Conservation (phyloP, 495 filamentous ascomycete genomes). For the Aspergillus coremiiformis region DNA sequence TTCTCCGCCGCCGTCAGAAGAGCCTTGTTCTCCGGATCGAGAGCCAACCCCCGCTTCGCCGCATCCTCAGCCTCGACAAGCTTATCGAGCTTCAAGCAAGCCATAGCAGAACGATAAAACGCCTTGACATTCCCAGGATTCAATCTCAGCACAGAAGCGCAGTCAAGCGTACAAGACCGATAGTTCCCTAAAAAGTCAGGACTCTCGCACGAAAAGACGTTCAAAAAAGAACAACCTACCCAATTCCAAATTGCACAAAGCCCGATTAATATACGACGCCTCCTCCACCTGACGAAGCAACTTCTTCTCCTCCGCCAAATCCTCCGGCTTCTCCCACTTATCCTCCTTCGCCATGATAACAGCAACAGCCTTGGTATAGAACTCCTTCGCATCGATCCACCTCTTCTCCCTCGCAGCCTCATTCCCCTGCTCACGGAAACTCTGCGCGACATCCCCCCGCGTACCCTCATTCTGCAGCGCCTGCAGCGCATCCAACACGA, state of each 20-base stretch:
- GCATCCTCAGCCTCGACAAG: conserved; percentile 70
- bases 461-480: conserved; percentile 92
- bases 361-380: conserved; percentile 75
- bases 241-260: conserved; percentile 74
- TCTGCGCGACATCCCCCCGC: conserved; percentile 64
- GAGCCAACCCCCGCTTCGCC: conserved; percentile 56
- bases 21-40: conserved; percentile 58
- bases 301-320: conserved; percentile 46
- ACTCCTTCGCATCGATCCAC: conserved; percentile 82
- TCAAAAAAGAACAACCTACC: conserved; percentile 34
- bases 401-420: conserved; percentile 67
- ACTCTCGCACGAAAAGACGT: background rate
- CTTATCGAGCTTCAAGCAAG: conserved; percentile 66
- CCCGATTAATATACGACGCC: conserved; percentile 74
- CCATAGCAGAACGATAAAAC: conserved; percentile 71
- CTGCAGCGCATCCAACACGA: conserved; percentile 74
- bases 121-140: conserved; percentile 80
- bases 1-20: conserved; percentile 47
- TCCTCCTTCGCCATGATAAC: conserved; percentile 56
- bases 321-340: conserved; percentile 38
- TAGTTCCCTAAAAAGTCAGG: conserved; percentile 56
- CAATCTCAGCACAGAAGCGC: conserved; percentile 67
- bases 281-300: conserved; percentile 58
- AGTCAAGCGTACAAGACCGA: conserved; percentile 73
- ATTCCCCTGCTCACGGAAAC: conserved; percentile 85